Base-by-base conservation (phyloP, 2,329 filamentous ascomycete species). In the Ceratocystis diversiconidia region DNA sequence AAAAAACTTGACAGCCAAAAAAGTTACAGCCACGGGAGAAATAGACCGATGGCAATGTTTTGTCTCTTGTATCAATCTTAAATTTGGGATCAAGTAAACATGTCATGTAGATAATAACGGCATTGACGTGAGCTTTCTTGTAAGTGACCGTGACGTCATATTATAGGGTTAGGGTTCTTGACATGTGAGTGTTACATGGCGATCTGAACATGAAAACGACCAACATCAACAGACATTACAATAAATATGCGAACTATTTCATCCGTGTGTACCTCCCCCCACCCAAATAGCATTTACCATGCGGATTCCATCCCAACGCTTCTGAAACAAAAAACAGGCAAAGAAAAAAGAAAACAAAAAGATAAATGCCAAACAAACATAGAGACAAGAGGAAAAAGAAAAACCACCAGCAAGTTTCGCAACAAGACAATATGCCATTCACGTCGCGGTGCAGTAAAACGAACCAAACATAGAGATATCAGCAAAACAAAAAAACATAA, bases 391-490 rank as follows among this genome's bases (percentile, higher is more conserved):
- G 28, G 28, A 43, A 64, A 8, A 46, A 41, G 19, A 64, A 36
- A 32, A 43, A 10, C 28, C 30, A 63, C 44, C 44, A 19, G 22
- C 44, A 52, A 41, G 22, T 15, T 12, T 41, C 36, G 32, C 32
- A 30, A 63, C 17, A 52, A 57, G 17, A 8, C 36, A 30, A 46
- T 15, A 63, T 19, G 36, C 36, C 28, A 50, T 30, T 30, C 30
- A 32, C 50, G 52, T 41, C 12, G 52, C 8, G 52, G 30, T 30
- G 22, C 12, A 57, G 30, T 17, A 30, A 32, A 17, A 32, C 19
- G 41, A 30, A 48, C 44, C 22, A 30, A 57, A 57, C 52, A 57
- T 57, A 57, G 52, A 57, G 52, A 57, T 57, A 57, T 57, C 52
- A 57, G 52, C 52, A 57, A 57, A 22, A 7, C 22, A 57, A 41